Evolutionary conservation across 441 rosid species (phyloP).

Genomic region (Jatropha multifida): DNA sequence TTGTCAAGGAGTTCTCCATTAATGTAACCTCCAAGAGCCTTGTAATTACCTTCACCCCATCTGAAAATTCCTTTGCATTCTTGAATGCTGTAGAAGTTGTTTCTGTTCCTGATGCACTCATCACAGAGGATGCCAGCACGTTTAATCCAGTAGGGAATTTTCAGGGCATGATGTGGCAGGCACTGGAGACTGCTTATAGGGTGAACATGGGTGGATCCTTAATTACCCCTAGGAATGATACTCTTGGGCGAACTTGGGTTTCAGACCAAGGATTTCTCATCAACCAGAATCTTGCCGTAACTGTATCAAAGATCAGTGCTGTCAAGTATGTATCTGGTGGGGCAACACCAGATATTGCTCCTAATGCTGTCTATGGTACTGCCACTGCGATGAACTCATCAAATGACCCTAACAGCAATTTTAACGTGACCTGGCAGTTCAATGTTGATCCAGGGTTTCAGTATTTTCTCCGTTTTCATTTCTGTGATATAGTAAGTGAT

Average conservation of each 20-base stretch:
- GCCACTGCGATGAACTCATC: constrained; percentile 56
- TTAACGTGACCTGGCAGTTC: constrained; percentile 90
- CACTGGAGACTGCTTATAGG: constrained; percentile 58
- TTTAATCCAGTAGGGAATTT: constrained; percentile 35
- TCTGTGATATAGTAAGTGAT: constrained; percentile 68
- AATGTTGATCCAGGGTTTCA: constrained; percentile 64
- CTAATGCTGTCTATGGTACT: constrained; percentile 64
- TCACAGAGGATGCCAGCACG: constrained; percentile 35
- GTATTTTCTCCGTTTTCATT: constrained; percentile 77
- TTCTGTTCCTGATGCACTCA: constrained; percentile 60
- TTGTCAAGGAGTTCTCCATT: constrained; percentile 71
- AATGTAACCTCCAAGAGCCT: constrained; percentile 46
- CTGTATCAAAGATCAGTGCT: constrained; percentile 38
- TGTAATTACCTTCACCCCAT: constrained; percentile 58
- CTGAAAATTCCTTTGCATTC: constrained; percentile 60
- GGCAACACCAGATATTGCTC: constrained; percentile 61
- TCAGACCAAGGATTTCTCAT: constrained; percentile 51
- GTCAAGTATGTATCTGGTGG: constrained; percentile 51
- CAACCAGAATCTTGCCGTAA: constrained; percentile 37
- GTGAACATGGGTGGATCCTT: constrained; percentile 84
- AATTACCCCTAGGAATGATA: constrained; percentile 53
- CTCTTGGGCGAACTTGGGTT: constrained; percentile 77
- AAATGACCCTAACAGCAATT: constrained; percentile 45
- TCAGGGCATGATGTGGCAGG: constrained; percentile 46
- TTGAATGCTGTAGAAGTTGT: constrained; percentile 79